Evolutionary conservation across 2,329 filamentous ascomycete species (phyloP), one percentile per base, ranked within the genome.

Genomic region (Stagonosporopsis vannaccii): DNA sequence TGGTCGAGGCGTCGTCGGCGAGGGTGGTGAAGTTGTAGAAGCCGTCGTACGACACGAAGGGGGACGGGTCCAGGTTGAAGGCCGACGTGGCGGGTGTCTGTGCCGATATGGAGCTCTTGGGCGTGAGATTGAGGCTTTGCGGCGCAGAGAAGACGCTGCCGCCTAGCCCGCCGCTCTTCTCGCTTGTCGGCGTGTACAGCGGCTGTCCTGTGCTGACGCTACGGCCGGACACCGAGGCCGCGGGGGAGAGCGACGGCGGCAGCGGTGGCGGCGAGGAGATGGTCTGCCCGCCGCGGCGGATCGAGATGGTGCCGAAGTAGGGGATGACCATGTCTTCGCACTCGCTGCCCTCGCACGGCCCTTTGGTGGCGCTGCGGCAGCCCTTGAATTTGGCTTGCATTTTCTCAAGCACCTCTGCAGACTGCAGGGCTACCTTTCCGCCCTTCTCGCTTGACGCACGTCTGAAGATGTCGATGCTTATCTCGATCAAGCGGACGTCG

Each of bases 241-340:
- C 17, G 8, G 51, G 51, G 3, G 51, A 53, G n/a, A 45, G 22
- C 9, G 33, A 30, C 6, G 46, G 41, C 1, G 41, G 46, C 1
- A 30, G 30, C 13, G 48, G 43, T 1, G 36, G 32, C 5, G 33
- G 28, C 13, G 39, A 23, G 12, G 28, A 45, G 3, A 39, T 2
- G 7, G 55, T 32, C 20, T 64, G 61, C 8, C 70, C 70, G 15
- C 74, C 75, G 19, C 67, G 59, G 20, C 67, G 65, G 41, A 78
- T 70, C 1, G 72, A 71, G 12, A 78, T 75, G n/a, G 76, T 77
- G 28, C 76, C 76, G 39, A 78, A 78, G 62, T 77, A 78, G 0
- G 76, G 76, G 30, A 78, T 78, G 2, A 76, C 71, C 23, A 78
- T 70, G 15, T 72, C 65, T 8, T 41, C 28, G 43, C 63, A 67